Percentiles rank a stretch among this genome's conserved stretches.
These are phyloP conservation scores for Ceratocystis ficicola DNA, from an alignment of 2,329 filamentous ascomycete genomes.

Conservation along the genomic window DNA sequence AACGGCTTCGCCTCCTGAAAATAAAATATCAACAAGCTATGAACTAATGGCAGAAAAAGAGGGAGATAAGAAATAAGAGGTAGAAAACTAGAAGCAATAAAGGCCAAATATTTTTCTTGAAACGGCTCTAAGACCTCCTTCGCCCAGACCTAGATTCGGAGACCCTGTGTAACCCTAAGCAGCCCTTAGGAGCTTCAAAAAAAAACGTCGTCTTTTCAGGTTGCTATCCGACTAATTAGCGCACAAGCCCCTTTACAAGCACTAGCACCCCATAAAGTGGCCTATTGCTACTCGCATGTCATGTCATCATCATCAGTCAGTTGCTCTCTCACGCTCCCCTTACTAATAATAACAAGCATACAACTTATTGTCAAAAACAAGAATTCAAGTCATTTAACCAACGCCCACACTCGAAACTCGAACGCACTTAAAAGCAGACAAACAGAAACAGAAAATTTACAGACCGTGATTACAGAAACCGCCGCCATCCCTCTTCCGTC, in stretches of 20 bases:
- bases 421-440: background rate
- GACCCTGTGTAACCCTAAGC: background rate
- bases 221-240: background rate
- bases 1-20: background rate
- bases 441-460: slow-evolving; percentile 17
- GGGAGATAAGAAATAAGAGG: background rate
- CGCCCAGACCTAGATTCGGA: background rate
- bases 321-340: background rate
- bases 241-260: background rate
- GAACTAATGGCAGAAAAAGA: background rate
- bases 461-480: slow-evolving; percentile 13
- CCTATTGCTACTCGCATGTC: background rate
- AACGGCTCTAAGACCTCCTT: background rate
- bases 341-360: background rate
- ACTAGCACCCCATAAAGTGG: slow-evolving; percentile 5
- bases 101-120: slow-evolving; percentile 6
- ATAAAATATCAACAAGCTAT: background rate
- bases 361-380: background rate
- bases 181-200: background rate
- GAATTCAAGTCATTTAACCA: slow-evolving; percentile 6
- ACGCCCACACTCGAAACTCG: background rate
- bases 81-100: background rate
- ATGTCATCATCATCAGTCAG: no score
- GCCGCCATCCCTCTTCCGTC: slow-evolving; percentile 8
- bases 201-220: background rate